Base-by-base conservation (phyloP, 2,329 filamentous ascomycete species). In the Fusarium keratoplasticum region DNA sequence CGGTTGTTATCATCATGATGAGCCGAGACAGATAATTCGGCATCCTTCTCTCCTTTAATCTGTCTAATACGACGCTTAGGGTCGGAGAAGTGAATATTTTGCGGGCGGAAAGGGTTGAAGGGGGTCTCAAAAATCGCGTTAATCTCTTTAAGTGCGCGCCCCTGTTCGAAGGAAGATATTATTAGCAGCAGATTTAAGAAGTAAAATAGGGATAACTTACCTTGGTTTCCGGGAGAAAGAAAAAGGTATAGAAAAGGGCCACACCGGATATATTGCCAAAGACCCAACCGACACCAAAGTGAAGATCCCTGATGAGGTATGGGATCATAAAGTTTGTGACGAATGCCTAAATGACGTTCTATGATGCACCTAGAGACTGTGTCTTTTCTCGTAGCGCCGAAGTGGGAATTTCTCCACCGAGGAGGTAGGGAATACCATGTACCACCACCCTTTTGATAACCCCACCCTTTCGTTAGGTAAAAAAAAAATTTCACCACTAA, bases 191-290 rank as follows among this genome's bases (percentile, higher is more conserved):
- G 2, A 33, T n/a, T 20, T 13, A 35, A 33, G 18, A 1, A n/a
- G 9, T 1, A 20, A 9, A 2, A 54, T 11, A 6, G 11, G n/a
- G 18, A 13, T 5, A 20, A 33, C 50, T 54, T 14, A 54, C 50
- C 50, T 54, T 54, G n/a, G 50, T 54, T 33, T 54, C 50, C 6
- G 50, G 50, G n/a, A 54, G 50, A 20, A 33, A 54, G 65, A 69
- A 69, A 22, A 71, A 71, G 73, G 77, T 83, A 64, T 77, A 52
- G 42, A 67, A 22, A 38, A 66, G 57, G 3, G 61, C 36, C 2
- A 64, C 6, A 18, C 61, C 29, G 3, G 66, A 55, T 31, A 73
- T 42, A 36, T 65, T 44, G 27, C 69, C 66, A 55, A 71, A 71
- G 10, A 71, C 69, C 47, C 61, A 71, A 7, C 69, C 69, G 11